Evolutionary conservation across 331 rosid species (phyloP).

Genomic region (Telfairia occidentalis): DNA sequence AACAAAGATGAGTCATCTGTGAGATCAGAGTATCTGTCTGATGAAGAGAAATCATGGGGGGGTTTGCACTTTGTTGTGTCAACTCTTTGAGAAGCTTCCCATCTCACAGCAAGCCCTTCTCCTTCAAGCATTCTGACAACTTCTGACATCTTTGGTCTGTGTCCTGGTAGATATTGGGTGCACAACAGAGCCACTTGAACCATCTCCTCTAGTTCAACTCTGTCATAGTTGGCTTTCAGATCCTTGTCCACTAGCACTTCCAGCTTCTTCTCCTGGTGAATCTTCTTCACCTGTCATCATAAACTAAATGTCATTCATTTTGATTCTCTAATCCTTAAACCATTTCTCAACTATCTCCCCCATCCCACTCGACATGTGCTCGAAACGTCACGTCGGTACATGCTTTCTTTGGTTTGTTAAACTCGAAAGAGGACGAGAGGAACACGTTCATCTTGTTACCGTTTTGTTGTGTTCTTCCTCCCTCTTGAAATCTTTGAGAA

Average conservation of each 20-base stretch:
- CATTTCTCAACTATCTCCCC: not conserved
- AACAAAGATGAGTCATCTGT: slow-evolving; percentile 83
- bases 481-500: not conserved
- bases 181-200: slow-evolving; percentile 93
- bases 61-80: slow-evolving; percentile 50
- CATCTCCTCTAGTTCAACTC: slow-evolving; percentile 82
- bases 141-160: slow-evolving; percentile 92
- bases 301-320: not conserved
- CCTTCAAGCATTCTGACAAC: slow-evolving; percentile 97
- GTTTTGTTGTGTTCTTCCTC: not conserved
- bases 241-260: slow-evolving; percentile 89
- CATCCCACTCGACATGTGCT: not conserved
- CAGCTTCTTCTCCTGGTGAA: slow-evolving; percentile 75
- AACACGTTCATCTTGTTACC: not conserved
- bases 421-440: not conserved
- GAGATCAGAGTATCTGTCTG: slow-evolving; percentile 84
- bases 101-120: slow-evolving; percentile 79
- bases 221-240: slow-evolving; percentile 58
- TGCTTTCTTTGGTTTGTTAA: not conserved
- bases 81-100: slow-evolving; percentile 87
- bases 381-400: not conserved
- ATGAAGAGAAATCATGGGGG: slow-evolving; percentile 57
- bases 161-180: slow-evolving; percentile 81
- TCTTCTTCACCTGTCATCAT: slow-evolving; percentile 59
- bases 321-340: not conserved